Evolutionary conservation across 176 grass and related monocot species (phyloP).

Genomic region (Musa troglodytarum): DNA sequence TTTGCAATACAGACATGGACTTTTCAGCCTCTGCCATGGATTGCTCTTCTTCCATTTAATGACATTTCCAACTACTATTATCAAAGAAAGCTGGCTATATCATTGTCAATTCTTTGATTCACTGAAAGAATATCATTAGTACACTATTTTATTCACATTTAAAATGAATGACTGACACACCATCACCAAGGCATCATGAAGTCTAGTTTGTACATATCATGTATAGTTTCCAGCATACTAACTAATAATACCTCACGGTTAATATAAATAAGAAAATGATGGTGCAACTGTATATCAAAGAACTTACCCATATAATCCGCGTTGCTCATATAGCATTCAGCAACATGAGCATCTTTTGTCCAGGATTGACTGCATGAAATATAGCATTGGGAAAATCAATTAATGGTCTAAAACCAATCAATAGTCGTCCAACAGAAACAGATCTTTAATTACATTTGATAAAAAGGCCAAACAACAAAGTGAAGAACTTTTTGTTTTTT

Average conservation of each 20-base stretch:
- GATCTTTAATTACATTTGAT: neutral
- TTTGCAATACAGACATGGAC: neutral
- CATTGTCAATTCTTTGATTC: neutral
- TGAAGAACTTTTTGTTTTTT: neutral
- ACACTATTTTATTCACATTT: neutral
- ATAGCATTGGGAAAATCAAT: conserved; percentile 9
- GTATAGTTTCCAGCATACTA: neutral
- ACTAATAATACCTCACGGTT: neutral
- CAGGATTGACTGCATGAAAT: conserved; percentile 65
- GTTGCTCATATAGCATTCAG: conserved; percentile 32
- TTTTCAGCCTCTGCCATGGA: neutral
- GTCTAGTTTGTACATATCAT: neutral
- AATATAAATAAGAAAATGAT: conserved; percentile 4
- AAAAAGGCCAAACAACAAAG: neutral
- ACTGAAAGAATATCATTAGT: neutral
- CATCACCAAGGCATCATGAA: neutral
- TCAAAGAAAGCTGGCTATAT: neutral
- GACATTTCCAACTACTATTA: neutral
- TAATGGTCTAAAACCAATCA: neutral
- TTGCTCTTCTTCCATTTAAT: neutral
- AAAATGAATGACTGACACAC: neutral
- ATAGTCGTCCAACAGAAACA: neutral
- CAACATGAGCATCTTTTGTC: conserved; percentile 36
- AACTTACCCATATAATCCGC: conserved; percentile 89
- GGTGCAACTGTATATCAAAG: neutral